Base-by-base conservation (phyloP, 768 basidiomycete species). In the Butyriboletus loyo region DNA sequence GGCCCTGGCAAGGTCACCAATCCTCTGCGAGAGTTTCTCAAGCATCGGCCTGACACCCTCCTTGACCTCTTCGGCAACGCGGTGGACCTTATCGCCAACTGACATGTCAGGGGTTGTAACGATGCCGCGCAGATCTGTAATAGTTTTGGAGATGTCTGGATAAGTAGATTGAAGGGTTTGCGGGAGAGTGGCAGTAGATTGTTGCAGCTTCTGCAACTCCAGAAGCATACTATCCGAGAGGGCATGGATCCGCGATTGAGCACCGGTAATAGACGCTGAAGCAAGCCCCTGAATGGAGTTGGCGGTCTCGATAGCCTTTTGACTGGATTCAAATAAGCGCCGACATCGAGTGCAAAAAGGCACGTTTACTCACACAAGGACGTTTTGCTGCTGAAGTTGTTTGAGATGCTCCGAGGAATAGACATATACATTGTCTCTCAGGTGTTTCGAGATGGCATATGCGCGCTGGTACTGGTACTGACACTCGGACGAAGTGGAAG, bases 401-500 rank as follows among this genome's bases (percentile, higher is more conserved):
- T 83, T 86, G 62, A 89, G 67, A 61, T 89, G 88, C 56, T 89
- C 85, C 46, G 78, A 75, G 4, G 88, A 86, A 64, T 85, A 86
- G 27, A 73, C 79, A 54, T 78, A 79, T 39, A 89, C 61, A 61
- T 85, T 80, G 58, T 83, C 82, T 54, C 76, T 77, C 54, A 89
- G 73, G 37, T 81, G 80, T 60, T 76, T 79, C 30, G 87, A 85
- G 46, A 92, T 78, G 34, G 76, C 74, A 55, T 81, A 75, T 41
- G 80, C 87, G 42, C 89, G 87, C 65, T 89, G 87, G 62, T 89
- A 88, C 71, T 92, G 90, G 59, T 82, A 88, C 66, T 87, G 80
- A 40, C 78, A 72, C 57, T 84, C 79, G 11, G 77, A 74, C n/a
- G 78, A 65, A 15, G 69, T 67, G 24, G 82, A 73, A 2, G 77